A percentile compares a stretch with the other conserved stretches of the same genome.
Evolutionary conservation across 176 grass and related monocot genomes (phyloP).

Genomic region (Stipa capillata): DNA sequence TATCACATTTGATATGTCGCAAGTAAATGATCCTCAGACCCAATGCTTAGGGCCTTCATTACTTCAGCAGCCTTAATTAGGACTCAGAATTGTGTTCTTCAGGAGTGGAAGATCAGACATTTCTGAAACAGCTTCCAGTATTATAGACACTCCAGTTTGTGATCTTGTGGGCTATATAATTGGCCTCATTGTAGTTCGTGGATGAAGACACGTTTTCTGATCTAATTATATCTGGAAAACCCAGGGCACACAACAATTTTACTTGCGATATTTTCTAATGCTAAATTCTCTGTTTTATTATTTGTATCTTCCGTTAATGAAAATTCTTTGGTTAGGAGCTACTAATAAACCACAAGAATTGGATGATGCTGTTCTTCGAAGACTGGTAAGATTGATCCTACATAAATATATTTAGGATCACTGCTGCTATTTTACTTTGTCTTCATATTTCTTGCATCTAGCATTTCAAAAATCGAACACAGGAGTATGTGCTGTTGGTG

Average conservation of each 20-base stretch:
- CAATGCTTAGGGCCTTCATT: not conserved
- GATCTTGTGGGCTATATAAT: not conserved
- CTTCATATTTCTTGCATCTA: not conserved
- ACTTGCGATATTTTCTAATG: not conserved
- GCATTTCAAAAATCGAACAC: not conserved
- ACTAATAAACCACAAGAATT: slow-evolving; percentile 99
- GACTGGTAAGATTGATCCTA: slow-evolving; percentile 55
- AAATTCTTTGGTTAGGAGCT: slow-evolving; percentile 54
- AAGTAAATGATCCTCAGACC: not conserved
- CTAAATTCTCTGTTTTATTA: not conserved
- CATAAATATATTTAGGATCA: not conserved
- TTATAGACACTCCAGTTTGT: not conserved
- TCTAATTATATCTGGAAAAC: not conserved
- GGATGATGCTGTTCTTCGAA: slow-evolving; percentile 96
- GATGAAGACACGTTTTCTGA: not conserved
- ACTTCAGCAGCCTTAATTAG: not conserved
- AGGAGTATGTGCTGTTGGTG: not conserved
- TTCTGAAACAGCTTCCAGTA: not conserved
- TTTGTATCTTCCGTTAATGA: slow-evolving; percentile 22
- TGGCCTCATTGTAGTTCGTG: not conserved
- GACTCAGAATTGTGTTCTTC: not conserved
- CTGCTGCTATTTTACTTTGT: not conserved
- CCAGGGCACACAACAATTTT: not conserved
- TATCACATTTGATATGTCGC: not conserved
- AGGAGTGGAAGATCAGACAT: not conserved